Evolutionary conservation across 371 early-diverging fungal species (phyloP).

Genomic region (Zancudomyces culisetae): DNA sequence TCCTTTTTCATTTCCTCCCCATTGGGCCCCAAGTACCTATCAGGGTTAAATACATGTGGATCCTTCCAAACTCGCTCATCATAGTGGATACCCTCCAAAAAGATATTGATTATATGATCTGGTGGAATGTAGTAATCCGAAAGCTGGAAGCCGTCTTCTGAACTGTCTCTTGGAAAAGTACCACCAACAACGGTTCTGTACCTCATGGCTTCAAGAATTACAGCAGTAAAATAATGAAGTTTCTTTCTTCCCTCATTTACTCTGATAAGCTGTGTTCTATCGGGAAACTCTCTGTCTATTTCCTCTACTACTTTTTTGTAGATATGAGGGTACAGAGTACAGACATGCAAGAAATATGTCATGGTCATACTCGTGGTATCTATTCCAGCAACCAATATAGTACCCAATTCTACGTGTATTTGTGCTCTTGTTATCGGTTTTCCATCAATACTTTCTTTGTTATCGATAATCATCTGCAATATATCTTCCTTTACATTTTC

Average conservation of each 20-base stretch:
- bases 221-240: conserved; percentile 20
- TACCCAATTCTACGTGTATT: conserved; percentile 9
- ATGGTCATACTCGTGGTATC: conserved; percentile 12
- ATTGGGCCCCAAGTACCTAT: conserved; percentile 11
- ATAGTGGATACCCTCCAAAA: conserved; percentile 9
- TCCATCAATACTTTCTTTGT: conserved; percentile 5
- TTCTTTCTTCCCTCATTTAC: background rate
- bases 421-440: conserved; percentile 6
- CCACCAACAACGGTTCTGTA: conserved; percentile 8
- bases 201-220: conserved; percentile 21
- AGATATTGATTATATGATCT: conserved; percentile 7
- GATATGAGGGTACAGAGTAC: conserved; percentile 7
- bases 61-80: conserved; percentile 8
- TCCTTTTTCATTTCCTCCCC: conserved; percentile 8
- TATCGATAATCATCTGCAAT: conserved; percentile 17
- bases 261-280: background rate
- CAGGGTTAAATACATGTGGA: conserved; percentile 10
- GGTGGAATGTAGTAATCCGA: conserved; percentile 10
- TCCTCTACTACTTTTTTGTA: conserved; percentile 2
- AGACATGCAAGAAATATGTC: conserved; percentile 3
- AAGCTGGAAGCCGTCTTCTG: conserved; percentile 8
- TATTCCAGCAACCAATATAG: conserved; percentile 15
- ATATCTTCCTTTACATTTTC: conserved; percentile 12
- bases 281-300: conserved; percentile 6
- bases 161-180: conserved; percentile 10